Base-by-base conservation (phyloP, 164 flowering plant species). In the Protea cynaroides region DNA sequence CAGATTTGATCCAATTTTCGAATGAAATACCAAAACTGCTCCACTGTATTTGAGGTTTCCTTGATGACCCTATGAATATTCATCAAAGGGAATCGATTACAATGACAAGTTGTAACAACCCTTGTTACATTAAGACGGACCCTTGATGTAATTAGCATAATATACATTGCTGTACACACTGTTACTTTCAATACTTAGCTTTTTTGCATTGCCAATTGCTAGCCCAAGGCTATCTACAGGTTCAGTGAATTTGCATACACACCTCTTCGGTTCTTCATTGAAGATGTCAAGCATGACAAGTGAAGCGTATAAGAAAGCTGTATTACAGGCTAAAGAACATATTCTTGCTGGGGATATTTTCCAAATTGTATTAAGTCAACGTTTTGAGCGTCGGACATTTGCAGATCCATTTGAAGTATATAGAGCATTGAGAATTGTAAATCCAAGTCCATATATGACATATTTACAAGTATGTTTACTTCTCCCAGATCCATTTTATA, bases 391-490 rank as follows among this genome's bases (percentile, higher is more conserved):
- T 4, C 72, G 89, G 37, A 91, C 97, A 44, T 91, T 85, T 82
- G 97, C 92, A 7, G 96, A 94, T 60, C 99, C 97, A 23, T 94
- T 89, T 81, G 99, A 91, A 78, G 79, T 94, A 12, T 94, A 94
- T 71, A 82, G 99, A 75, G 93, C 97, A 58, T 72, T 94, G 63
- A 84, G 99, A 73, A 78, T 91, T 66, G 97, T 91, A 40, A 94
- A 94, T 69, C 98, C 98, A 59, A 91, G 97, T 70, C 98, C 98
- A 49, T 91, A 87, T 58, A 91, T 94, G 97, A 68, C 87, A 49
- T 90, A 92, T 71, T 75, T 92, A 59, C 98, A 93, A 65, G 97
- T 88, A 25, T 62, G 56, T 57, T 1, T 60, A 34, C 58, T 56
- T 58, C 19, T 12, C 61, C 66, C 40, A 44, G 8, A 54, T 38